Base-by-base conservation (phyloP, 2,329 filamentous ascomycete species). In the Fusarium sp. region DNA sequence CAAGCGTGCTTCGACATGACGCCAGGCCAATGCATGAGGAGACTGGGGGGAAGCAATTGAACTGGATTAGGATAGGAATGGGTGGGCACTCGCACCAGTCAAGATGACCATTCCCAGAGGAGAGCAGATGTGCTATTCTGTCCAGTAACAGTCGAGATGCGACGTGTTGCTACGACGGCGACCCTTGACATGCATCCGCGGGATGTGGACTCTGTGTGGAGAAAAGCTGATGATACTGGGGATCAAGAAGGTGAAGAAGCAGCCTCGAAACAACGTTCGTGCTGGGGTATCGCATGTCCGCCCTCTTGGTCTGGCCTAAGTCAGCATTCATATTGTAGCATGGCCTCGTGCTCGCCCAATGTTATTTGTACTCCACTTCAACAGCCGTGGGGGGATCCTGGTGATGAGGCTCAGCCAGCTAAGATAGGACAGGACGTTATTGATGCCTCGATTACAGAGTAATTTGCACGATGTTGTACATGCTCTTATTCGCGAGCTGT, bases 1-100 rank as follows among this genome's bases (percentile, higher is more conserved):
- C 78, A 77, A 77, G 73, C 73, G 70, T 74, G 70, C 62, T 68
- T 73, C 67, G 62, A 74, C 72, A 71, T 73, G 67, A 75, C 74
- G 74, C 68, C 71, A 67, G 72, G 41, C 65, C 63, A 65, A 70
- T 72, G 63, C 67, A 72, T 70, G 65, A 66, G 67, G 64, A 73
- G 57, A 62, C 60, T 57, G 43, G 30, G 59, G 56, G 65, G 53
- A 59, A 59, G 62, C 69, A 56, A 74, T 65, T 68, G 71, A 71
- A 60, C 69, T 70, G 74, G 72, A 74, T 69, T 71, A 66, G 62
- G 73, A 62, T 26, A 41, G 49, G 21, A 41, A 58, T 69, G 72
- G 67, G 72, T 69, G 70, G 72, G 65, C 71, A 76, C 75, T 77
- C 73, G 76, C 77, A 76, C 76, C 56, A 57, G 58, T 58, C 59